phyloP scores from a whole-genome alignment of 108 stramenopile genomes.

The Nitzschia sp. region DNA sequence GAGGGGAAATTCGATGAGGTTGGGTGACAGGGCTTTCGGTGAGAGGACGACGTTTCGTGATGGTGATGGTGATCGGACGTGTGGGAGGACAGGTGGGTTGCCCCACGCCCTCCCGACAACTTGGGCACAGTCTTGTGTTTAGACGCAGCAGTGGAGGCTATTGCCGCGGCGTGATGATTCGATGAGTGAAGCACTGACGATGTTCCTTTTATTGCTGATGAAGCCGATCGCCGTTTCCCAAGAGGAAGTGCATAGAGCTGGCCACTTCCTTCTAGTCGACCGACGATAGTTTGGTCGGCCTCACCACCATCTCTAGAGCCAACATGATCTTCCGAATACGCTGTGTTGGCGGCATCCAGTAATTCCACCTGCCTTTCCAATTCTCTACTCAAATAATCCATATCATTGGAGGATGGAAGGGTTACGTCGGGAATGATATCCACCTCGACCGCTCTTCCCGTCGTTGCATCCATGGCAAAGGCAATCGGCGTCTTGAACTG shows the following conservation, averaged over 20 bases:
- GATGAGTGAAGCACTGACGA: neutral
- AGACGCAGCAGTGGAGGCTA: conserved; percentile 1
- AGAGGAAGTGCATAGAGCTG: conserved; percentile 80
- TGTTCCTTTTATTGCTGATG: neutral
- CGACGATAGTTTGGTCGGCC: conserved; percentile 57
- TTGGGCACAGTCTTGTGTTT: neutral
- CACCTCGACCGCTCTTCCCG: conserved; percentile 56
- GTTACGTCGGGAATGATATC: conserved; percentile 77
- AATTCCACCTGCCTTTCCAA: conserved; percentile 46
- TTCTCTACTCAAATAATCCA: conserved; percentile 46
- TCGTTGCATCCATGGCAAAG: conserved; percentile 65
- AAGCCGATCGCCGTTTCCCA: conserved; percentile 15
- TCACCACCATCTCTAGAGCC: neutral
- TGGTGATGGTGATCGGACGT: neutral
- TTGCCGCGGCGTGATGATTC: neutral
- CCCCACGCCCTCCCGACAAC: neutral
- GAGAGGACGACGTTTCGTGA: neutral
- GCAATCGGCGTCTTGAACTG: conserved; percentile 71
- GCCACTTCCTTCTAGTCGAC: conserved; percentile 54
- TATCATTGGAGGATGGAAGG: conserved; percentile 32
- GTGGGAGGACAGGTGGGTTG: conserved; percentile 2
- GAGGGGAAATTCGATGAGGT: conserved; percentile 30
- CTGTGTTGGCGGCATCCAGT: neutral
- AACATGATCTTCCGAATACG: neutral
- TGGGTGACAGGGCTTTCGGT: conserved; percentile 24